Evolutionary conservation across 73 alveolate genomes (phyloP).

Genomic region (Paramecium pentaurelia): DNA sequence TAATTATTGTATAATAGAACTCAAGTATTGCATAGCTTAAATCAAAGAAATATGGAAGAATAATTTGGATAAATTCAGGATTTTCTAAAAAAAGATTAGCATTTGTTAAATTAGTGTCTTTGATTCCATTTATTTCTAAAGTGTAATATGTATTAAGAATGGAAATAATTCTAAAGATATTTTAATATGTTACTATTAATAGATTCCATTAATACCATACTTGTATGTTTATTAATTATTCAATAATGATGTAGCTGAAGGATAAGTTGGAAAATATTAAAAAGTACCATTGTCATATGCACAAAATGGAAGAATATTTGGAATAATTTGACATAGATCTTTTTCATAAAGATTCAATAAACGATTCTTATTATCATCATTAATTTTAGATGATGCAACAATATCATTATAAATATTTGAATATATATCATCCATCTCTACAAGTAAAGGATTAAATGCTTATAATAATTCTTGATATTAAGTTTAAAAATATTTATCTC

Average conservation of each 20-base stretch:
- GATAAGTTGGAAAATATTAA: neutral
- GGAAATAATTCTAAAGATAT: neutral
- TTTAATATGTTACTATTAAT: neutral
- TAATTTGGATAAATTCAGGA: neutral
- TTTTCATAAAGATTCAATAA: neutral
- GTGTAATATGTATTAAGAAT: neutral
- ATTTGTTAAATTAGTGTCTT: neutral
- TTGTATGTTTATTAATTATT: neutral
- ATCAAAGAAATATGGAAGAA: neutral
- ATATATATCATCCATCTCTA: neutral
- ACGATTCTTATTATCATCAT: neutral
- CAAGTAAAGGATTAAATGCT: neutral
- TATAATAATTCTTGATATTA: neutral
- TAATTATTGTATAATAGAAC: neutral
- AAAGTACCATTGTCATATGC: neutral
- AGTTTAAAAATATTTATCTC: neutral
- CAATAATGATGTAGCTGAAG: neutral
- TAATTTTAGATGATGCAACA: neutral
- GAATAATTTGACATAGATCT: neutral
- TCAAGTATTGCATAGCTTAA: neutral
- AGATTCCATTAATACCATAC: conserved; percentile 8
- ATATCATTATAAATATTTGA: neutral
- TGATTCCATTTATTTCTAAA: neutral
- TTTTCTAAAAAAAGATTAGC: neutral
- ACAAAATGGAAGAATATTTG: neutral